phyloP scores from a whole-genome alignment of 768 basidiomycete species.

The Mycena floridula region DNA sequence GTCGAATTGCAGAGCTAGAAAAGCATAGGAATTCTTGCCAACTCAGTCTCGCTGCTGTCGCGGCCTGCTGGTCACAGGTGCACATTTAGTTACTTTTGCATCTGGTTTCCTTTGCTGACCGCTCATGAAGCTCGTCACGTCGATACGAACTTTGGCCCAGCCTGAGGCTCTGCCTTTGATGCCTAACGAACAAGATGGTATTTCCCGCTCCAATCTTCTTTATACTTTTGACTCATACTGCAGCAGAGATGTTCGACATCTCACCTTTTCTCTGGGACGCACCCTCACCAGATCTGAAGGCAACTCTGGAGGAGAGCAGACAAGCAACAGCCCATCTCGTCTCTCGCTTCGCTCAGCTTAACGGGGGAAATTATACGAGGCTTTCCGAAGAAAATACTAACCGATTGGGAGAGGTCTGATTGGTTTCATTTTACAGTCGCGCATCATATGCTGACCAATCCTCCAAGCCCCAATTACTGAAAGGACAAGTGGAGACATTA shows the following conservation, averaged over 20 bases:
- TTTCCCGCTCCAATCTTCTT: constrained; percentile 6
- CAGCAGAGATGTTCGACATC: constrained; percentile 41
- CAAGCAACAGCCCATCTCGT: constrained; percentile 56
- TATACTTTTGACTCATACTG: constrained; percentile 1
- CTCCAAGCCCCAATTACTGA: too few species aligned
- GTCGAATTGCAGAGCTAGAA: constrained; percentile 59
- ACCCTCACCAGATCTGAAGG: constrained; percentile 28
- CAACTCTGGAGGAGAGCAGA: constrained; percentile 48
- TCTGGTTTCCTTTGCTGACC: constrained; percentile 4
- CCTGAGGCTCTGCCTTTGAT: constrained; percentile 42
- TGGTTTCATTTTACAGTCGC: too few species aligned
- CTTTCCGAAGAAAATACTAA: too few species aligned
- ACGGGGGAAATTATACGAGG: too few species aligned
- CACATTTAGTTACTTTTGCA: constrained; percentile 3
- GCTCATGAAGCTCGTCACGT: constrained; percentile 51
- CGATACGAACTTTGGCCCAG: constrained; percentile 53
- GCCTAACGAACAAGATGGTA: constrained; percentile 37
- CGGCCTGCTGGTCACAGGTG: constrained; percentile 80
- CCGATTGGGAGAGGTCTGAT: too few species aligned
- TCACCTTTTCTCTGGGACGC: constrained; percentile 32
- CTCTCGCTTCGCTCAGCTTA: constrained; percentile 46
- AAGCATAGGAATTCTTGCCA: constrained; percentile 60
- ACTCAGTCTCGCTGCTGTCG: constrained; percentile 65
- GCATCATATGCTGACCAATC: too few species aligned
- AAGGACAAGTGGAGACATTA: constrained; percentile 48